These are phyloP conservation scores for Aspergillus carlsbadensis DNA, from an alignment of 495 filamentous ascomycete genomes.

Conservation along the genomic window DNA sequence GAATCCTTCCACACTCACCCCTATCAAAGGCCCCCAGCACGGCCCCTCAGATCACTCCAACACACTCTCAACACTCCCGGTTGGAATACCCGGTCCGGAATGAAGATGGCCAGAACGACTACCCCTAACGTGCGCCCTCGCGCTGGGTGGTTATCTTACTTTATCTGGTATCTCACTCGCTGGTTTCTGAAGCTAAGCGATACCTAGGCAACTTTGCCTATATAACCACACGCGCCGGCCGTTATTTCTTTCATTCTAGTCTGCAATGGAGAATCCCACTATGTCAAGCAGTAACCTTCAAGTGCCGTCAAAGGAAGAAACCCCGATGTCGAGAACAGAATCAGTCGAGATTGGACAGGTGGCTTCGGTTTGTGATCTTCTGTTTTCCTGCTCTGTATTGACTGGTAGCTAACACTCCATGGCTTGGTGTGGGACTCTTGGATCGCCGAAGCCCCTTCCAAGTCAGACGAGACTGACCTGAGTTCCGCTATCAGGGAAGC, in stretches of 20 bases:
- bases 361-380: not conserved
- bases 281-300: not conserved
- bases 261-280: not conserved
- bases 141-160: not conserved
- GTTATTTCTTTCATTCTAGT: not conserved
- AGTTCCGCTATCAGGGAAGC: not conserved
- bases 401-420: not conserved
- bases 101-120: not conserved
- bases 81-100: not conserved
- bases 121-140: not conserved
- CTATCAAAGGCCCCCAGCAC: not conserved
- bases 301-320: not conserved
- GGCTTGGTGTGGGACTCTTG: not conserved
- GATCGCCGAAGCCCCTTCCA: not conserved
- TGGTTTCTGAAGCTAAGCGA: not conserved
- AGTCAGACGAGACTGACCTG: not conserved
- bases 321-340: not conserved
- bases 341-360: not conserved
- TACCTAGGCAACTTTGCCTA: not conserved
- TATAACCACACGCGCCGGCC: not conserved
- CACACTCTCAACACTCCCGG: not conserved
- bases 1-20: no score
- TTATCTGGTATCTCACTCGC: not conserved
- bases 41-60: not conserved
- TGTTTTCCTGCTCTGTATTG: not conserved